Evolutionary conservation across 257 asterid species (phyloP).

Genomic region (Primulina tabacum): DNA sequence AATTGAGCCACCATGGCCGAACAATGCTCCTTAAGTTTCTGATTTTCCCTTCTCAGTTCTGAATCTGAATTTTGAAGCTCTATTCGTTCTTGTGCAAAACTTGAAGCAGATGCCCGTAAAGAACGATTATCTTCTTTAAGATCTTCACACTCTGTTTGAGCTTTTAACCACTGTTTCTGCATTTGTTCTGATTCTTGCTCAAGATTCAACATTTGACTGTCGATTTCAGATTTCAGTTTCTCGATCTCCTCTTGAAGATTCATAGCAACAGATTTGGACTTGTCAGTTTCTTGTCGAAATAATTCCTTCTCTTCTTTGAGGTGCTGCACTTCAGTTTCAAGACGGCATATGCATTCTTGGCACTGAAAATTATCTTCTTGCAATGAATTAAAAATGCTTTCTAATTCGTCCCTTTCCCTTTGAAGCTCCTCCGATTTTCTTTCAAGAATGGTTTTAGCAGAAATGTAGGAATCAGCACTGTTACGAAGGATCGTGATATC

Average conservation of each 20-base stretch:
- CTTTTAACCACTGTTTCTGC: slow-evolving; percentile 34
- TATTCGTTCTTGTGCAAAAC: slow-evolving; percentile 30
- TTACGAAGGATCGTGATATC: slow-evolving; percentile 32
- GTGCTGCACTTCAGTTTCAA: slow-evolving; percentile 38
- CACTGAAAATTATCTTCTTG: slow-evolving; percentile 41
- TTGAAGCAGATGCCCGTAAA: slow-evolving; percentile 31
- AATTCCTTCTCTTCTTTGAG: slow-evolving; percentile 44
- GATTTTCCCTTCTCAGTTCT: slow-evolving; percentile 42
- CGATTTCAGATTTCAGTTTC: slow-evolving; percentile 40
- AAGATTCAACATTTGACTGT: slow-evolving; percentile 34
- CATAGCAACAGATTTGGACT: slow-evolving; percentile 29
- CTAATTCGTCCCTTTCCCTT: slow-evolving; percentile 32
- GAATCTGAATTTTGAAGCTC: slow-evolving; percentile 35
- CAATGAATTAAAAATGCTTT: slow-evolving; percentile 33
- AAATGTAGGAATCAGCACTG: slow-evolving; percentile 31
- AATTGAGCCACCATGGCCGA: slow-evolving; percentile 41
- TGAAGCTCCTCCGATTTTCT: slow-evolving; percentile 36
- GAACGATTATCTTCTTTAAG: slow-evolving; percentile 44
- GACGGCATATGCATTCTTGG: slow-evolving; percentile 27
- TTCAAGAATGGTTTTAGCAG: slow-evolving; percentile 35
- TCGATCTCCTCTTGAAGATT: slow-evolving; percentile 46
- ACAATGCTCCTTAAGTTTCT: slow-evolving; percentile 39
- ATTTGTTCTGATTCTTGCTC: slow-evolving; percentile 35
- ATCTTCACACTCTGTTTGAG: slow-evolving; percentile 45
- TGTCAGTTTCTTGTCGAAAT: slow-evolving; percentile 34